Evolutionary conservation across 345 rosid genomes (phyloP).

Genomic region (Brassica incana): DNA sequence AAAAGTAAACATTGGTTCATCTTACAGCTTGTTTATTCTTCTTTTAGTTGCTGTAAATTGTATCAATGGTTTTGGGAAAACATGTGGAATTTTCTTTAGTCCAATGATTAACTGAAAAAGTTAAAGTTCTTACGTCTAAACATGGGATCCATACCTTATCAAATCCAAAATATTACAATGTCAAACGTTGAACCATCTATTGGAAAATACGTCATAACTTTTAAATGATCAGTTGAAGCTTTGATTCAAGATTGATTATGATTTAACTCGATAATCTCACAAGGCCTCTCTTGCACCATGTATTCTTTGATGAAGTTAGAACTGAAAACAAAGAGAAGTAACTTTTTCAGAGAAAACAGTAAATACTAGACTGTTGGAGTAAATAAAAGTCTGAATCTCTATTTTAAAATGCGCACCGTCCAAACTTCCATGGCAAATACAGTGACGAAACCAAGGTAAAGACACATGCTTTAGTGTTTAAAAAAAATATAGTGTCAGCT

Average conservation of each 20-base stretch:
- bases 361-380: neutral
- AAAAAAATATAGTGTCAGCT: conserved; percentile 11
- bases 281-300: neutral
- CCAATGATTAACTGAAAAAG: conserved; percentile 1
- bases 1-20: conserved; percentile 15
- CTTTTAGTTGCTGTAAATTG: neutral
- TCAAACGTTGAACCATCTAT: neutral
- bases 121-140: neutral
- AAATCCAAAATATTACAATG: neutral
- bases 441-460: conserved; percentile 37
- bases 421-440: conserved; percentile 34
- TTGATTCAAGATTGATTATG: neutral
- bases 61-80: neutral
- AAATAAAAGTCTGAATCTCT: neutral
- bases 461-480: conserved; percentile 32
- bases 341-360: neutral
- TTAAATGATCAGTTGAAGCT: neutral
- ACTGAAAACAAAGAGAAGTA: neutral
- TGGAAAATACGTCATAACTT: neutral
- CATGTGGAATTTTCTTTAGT: neutral
- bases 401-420: conserved; percentile 10
- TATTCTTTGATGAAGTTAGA: neutral
- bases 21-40: conserved; percentile 29
- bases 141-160: neutral
- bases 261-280: neutral